These are phyloP conservation scores for Podaxis carcinomalis DNA, from an alignment of 768 basidiomycete genomes.

Conservation along the genomic window DNA sequence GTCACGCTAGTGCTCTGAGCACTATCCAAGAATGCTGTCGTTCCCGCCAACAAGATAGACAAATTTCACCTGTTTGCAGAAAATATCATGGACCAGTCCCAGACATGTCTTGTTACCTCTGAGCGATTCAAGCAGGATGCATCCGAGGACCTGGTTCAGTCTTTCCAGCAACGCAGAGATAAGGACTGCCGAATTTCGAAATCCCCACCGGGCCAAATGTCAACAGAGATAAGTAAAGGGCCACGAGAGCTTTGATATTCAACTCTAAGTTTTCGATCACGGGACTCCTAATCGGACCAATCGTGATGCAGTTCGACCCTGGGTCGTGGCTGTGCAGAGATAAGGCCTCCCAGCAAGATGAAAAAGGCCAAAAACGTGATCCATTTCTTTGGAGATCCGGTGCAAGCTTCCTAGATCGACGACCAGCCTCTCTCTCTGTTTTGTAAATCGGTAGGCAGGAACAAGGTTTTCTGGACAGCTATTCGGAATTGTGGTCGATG, in stretches of 20 bases:
- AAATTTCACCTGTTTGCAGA: not conserved
- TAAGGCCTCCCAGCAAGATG: not conserved
- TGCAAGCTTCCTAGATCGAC: not conserved
- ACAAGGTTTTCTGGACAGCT: not conserved
- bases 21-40: not conserved
- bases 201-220: not conserved
- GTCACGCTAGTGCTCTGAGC: not conserved
- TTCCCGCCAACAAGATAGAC: not conserved
- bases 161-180: conserved; percentile 3
- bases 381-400: not conserved
- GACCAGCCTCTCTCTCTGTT: not conserved
- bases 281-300: conserved; percentile 12
- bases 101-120: not conserved
- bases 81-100: not conserved
- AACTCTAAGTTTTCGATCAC: not conserved
- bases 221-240: conserved; percentile 10
- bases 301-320: not conserved
- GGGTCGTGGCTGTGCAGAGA: conserved; percentile 6
- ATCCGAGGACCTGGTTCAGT: not conserved
- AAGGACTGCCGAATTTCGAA: conserved; percentile 6
- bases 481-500: not conserved
- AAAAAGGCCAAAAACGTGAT: not conserved
- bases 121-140: not conserved
- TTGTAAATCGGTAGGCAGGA: not conserved
- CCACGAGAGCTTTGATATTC: not conserved